Base-by-base conservation (phyloP, 352 stramenopile genomes). In the Globisporangium solare region DNA sequence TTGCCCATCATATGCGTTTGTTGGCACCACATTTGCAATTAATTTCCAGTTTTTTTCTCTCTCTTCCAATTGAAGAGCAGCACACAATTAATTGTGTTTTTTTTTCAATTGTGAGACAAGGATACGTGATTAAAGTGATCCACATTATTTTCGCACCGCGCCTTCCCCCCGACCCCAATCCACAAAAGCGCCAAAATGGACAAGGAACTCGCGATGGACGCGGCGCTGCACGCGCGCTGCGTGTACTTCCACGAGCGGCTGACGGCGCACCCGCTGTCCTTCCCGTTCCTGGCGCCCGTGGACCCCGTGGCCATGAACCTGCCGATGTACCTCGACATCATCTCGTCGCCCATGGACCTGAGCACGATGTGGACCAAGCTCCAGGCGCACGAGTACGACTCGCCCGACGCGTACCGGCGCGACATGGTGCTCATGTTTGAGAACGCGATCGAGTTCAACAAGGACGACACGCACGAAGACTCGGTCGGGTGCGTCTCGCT, bases 321-420 rank as follows among this genome's bases (percentile, higher is more conserved):
- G 54, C 91, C 91, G 13, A 94, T 87, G 51, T 99, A 99, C 68
- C 89, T 92, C 56, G 74, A 97, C 13, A 83, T 99, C 24, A 89
- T 99, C 55, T 81, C 90, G 66, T 60, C 83, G 40, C 97, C 97
- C 6, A 99, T 99, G 97, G 97, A 99, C 68, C 79, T 99, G 24
- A 80, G 86, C 47, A 98, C 95, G 1, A 96, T 99, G 67, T 76
- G 86, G 41, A 58, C 65, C 47, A 96, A 94, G 54, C 82, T 97
- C 49, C 77, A 64, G 52, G 55, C 32, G 0, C 54, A 61, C 49
- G 64, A 81, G 50, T 95, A 95, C 66, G 56, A 43, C 18, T 61
- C 69, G 21, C 79, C 83, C 0, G 56, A 71, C 2, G 71, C 77
- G 31, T 92, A 90, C 66, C 69, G 70, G 42, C 58, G 66, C 43